Base-by-base conservation (phyloP, 108 stramenopile species). In the Fistulifera pelliculosa region DNA sequence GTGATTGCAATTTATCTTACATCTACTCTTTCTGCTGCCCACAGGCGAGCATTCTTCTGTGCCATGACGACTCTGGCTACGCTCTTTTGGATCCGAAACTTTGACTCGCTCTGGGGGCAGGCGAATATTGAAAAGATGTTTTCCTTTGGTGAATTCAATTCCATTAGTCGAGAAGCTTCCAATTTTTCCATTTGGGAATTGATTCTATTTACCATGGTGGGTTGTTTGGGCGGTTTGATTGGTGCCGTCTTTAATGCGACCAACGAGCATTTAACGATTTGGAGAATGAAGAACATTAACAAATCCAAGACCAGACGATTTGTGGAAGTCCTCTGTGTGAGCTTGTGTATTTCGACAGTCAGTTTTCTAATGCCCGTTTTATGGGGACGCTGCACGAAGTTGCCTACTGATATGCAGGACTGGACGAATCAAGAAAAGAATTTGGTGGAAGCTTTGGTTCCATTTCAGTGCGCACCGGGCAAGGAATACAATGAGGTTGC, bases 401-500 rank as follows among this genome's bases (percentile, higher is more conserved):
- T 90, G 23, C 94, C 96, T 14, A 80, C 86, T 15, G 87, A 93
- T 69, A 93, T 94, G 88, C 93, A 94, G 49, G 93, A 92, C 39
- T 98, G 94, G 94, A 89, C 84, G 10, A 91, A 94, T 61, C 93
- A 95, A 66, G 93, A 89, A 67, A 95, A 82, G 74, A 75, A 76
- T 48, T 74, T 98, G 16, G 94, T 95, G 18, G 88, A 84, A 23
- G 79, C 77, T 24, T 70, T 98, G 13, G 92, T 95, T 2, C 86
- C 89, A 7, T 95, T 94, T 64, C 71, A 80, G 42, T 98, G 96
- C 62, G 64, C 80, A 24, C 77, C 81, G 7, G 87, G 85, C 7
- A 94, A 85, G 56, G 83, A 95, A 51, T 98, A 98, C 87, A 96
- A 98, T 56, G 94, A 98, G 71, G 93, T 98, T 25, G 96, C 94